A percentile compares a stretch with the other conserved stretches of the same genome.
These are phyloP conservation scores for Pharnaceum exiguum DNA, from an alignment of 148 eudicot species.

Conservation along the genomic window DNA sequence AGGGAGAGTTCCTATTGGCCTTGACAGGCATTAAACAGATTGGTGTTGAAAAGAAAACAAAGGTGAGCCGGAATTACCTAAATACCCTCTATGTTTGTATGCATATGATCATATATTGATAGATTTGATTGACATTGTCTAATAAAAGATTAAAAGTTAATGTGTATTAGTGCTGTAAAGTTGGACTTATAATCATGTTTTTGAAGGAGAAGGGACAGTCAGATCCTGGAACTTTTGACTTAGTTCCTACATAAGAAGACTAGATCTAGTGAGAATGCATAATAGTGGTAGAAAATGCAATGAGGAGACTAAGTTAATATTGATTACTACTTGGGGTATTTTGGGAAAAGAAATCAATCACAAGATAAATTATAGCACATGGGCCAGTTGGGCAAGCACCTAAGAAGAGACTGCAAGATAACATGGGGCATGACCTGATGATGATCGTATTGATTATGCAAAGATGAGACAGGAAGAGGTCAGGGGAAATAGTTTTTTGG, in stretches of 20 bases:
- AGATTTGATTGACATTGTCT: too few species aligned
- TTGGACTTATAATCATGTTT: too few species aligned
- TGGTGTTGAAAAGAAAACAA: constrained; percentile 12
- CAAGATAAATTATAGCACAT: constrained; percentile 15
- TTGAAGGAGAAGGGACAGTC: too few species aligned
- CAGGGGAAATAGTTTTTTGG: too few species aligned
- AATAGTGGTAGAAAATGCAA: not conserved
- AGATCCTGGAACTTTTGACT: not conserved
- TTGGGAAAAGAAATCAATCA: not conserved
- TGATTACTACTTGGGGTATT: too few species aligned
- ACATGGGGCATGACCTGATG: too few species aligned
- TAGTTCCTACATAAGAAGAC: not conserved
- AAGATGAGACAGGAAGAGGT: not conserved
- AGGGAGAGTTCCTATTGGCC: not conserved
- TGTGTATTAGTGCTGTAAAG: too few species aligned
- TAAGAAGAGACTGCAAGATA: constrained; percentile 13
- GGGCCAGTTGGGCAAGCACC: constrained; percentile 22
- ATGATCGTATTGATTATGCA: not conserved
- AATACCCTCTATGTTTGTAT: constrained; percentile 2
- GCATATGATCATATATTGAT: not conserved
- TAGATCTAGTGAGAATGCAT: constrained; percentile 1
- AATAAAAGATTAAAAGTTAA: not conserved
- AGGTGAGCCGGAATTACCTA: not conserved
- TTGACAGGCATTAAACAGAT: constrained; percentile 18
- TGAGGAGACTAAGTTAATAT: constrained; percentile 10